phyloP scores from a whole-genome alignment of 148 eudicot genomes.

The Polygonum maritimum region DNA sequence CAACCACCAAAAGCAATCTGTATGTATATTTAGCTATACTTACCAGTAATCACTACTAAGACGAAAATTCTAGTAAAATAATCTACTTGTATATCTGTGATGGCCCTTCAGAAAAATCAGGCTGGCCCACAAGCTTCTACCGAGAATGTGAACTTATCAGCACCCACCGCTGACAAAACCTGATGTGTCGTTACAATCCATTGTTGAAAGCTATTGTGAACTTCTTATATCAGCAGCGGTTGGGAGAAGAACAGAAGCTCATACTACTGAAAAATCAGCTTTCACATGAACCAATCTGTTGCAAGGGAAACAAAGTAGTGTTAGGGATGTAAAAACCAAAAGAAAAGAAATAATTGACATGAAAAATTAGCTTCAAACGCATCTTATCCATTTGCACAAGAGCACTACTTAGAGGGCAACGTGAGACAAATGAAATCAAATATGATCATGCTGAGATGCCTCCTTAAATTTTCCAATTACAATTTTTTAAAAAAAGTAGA shows the following conservation, averaged over 20 bases:
- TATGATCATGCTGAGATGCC: background rate
- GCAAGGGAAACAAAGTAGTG: background rate
- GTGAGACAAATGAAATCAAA: background rate
- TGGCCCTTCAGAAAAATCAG: slow-evolving; percentile 1
- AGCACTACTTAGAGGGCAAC: background rate
- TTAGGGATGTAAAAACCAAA: background rate
- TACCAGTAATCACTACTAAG: background rate
- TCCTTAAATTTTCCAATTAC: background rate
- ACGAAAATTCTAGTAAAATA: background rate
- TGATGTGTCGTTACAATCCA: slow-evolving; percentile 74
- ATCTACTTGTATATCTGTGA: slow-evolving; percentile 3
- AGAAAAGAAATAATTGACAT: background rate
- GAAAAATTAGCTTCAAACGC: background rate
- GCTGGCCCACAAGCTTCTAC: slow-evolving; percentile 3
- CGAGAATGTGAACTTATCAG: background rate
- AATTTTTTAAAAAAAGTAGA: background rate
- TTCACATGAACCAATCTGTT: slow-evolving; percentile 3
- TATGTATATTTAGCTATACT: background rate
- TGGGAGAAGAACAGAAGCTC: background rate
- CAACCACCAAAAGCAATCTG: slow-evolving; percentile 1
- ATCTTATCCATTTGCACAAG: background rate
- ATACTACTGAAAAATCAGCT: background rate
- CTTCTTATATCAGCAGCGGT: slow-evolving; percentile 13
- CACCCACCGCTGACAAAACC: slow-evolving; percentile 73
- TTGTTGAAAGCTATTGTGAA: slow-evolving; percentile 13